phyloP scores from a whole-genome alignment of 2,329 filamentous ascomycete species.

The Apiospora sp. region DNA sequence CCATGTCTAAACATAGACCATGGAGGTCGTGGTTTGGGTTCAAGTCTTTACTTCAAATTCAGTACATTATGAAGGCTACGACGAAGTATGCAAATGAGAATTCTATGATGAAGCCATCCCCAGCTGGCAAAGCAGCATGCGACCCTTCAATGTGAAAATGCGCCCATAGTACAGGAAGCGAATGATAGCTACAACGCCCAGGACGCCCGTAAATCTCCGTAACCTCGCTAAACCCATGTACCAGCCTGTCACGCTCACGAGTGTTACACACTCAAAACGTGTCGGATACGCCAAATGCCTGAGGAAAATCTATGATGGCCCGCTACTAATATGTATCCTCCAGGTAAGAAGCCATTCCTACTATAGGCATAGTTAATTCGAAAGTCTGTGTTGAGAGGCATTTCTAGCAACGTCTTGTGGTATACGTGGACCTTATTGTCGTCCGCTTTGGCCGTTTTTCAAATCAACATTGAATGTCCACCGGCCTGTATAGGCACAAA shows the following conservation, averaged over 20 bases:
- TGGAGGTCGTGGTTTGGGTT: background rate
- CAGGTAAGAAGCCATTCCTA: background rate
- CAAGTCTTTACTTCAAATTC: background rate
- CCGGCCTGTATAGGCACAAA: conserved; percentile 33
- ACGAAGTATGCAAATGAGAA: background rate
- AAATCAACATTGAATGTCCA: conserved; percentile 45
- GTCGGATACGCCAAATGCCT: background rate
- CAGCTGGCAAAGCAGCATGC: conserved; percentile 14
- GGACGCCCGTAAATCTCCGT: conserved; percentile 7
- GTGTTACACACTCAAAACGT: background rate
- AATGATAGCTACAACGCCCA: conserved; percentile 21
- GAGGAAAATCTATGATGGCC: background rate
- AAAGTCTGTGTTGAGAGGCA: background rate
- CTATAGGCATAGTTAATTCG: background rate
- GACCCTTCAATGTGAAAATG: background rate
- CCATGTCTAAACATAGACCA: background rate
- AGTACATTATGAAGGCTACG: background rate
- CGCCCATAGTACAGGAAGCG: conserved; percentile 19
- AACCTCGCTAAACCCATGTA: conserved; percentile 12
- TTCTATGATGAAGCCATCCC: conserved; percentile 8
- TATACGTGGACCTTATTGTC: background rate
- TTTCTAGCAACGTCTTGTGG: background rate
- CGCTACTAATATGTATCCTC: background rate
- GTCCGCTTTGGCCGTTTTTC: conserved; percentile 29
- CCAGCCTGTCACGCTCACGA: background rate